Conservation (phyloP, 2,329 filamentous ascomycete genomes). For the Phialemoniopsis sp. region DNA sequence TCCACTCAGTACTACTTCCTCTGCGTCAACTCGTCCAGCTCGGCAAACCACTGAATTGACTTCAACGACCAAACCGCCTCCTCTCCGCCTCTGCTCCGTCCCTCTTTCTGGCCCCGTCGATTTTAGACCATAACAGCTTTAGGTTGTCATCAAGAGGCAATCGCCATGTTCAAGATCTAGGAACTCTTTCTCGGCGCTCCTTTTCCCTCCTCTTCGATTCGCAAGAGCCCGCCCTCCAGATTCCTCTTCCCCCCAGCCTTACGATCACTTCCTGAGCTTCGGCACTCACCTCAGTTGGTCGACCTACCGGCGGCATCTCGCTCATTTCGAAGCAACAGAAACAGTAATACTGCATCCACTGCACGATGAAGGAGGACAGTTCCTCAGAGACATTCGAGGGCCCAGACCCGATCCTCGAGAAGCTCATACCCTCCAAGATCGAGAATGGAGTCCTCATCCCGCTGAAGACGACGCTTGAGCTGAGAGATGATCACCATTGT, state of each 20-base stretch:
- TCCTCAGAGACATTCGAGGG: constrained; percentile 14
- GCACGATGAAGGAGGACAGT: constrained; percentile 10
- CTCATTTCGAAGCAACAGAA: too few species aligned
- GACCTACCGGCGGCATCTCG: too few species aligned
- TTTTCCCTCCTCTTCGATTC: constrained; percentile 2
- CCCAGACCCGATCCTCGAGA: constrained; percentile 23
- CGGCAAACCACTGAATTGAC: background rate
- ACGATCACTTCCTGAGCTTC: too few species aligned
- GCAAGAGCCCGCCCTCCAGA: too few species aligned
- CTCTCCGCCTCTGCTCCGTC: too few species aligned
- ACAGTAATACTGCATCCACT: too few species aligned
- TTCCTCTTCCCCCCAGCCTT: too few species aligned
- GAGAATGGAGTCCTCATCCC: constrained; percentile 51
- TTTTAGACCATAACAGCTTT: too few species aligned
- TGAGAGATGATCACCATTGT: constrained; percentile 52
- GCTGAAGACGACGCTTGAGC: constrained; percentile 61
- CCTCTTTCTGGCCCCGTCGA: too few species aligned
- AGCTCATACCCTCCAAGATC: constrained; percentile 25
- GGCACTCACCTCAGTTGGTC: too few species aligned
- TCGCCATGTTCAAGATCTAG: constrained; percentile 18
- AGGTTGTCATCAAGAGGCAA: constrained; percentile 8
- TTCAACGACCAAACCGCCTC: too few species aligned
- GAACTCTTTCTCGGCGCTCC: constrained; percentile 14
- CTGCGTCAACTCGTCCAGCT: background rate
- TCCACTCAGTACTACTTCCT: background rate